A percentile compares a stretch with the other conserved stretches of the same genome.
Evolutionary conservation across 768 basidiomycete species (phyloP).

Genomic region (Mycena filopes): DNA sequence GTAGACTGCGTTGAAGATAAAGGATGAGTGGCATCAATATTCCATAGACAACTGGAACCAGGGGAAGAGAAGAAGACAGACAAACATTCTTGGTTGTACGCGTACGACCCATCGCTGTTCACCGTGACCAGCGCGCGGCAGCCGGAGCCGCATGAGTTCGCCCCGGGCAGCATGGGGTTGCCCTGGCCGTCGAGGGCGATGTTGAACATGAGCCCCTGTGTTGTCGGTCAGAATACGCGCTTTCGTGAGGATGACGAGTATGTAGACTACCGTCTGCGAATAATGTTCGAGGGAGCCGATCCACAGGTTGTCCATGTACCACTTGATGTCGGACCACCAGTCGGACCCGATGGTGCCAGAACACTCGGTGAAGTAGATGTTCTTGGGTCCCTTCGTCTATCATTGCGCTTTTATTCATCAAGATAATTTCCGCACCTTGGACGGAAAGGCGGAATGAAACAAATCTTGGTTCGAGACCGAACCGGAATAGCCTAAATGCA

Average conservation of each 20-base stretch:
- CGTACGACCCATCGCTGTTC: slow-evolving; percentile 70
- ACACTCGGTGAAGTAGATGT: slow-evolving; percentile 20
- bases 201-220: slow-evolving; percentile 76
- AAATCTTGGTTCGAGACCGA: slow-evolving; percentile 15
- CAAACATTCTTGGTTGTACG: slow-evolving; percentile 78
- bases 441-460: slow-evolving; percentile 18
- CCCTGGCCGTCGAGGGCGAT: slow-evolving; percentile 75
- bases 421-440: slow-evolving; percentile 8
- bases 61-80: no score
- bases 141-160: slow-evolving; percentile 70
- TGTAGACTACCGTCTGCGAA: slow-evolving; percentile 61
- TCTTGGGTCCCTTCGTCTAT: slow-evolving; percentile 36
- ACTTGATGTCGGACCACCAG: slow-evolving; percentile 79
- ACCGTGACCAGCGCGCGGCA: slow-evolving; percentile 77
- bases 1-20: slow-evolving; percentile 54
- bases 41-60: no score
- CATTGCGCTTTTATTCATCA: slow-evolving; percentile 32
- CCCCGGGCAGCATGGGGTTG: slow-evolving; percentile 70
- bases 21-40: no score
- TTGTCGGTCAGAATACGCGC: background rate
- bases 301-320: slow-evolving; percentile 73
- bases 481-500: slow-evolving; percentile 13
- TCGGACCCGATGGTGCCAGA: slow-evolving; percentile 13
- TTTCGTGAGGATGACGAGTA: no score
- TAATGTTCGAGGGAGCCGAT: slow-evolving; percentile 74